These are phyloP conservation scores for Candolleomyces efflorescens DNA, from an alignment of 768 basidiomycete genomes.

Conservation along the genomic window DNA sequence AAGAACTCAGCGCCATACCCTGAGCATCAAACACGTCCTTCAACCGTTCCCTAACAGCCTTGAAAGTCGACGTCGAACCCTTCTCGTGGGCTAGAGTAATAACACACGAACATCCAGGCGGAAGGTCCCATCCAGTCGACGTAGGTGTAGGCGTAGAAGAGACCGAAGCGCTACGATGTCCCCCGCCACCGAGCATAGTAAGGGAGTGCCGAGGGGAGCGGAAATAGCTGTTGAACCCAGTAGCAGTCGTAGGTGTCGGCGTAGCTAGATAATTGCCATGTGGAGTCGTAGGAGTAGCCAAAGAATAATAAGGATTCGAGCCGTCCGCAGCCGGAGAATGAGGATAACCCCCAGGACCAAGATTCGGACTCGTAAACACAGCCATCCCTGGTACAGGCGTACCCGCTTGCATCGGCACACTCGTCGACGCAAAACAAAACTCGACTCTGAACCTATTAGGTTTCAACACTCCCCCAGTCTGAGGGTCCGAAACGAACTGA, in stretches of 20 bases:
- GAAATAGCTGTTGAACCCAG: background rate
- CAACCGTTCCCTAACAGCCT: slow-evolving; percentile 66
- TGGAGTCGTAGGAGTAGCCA: background rate
- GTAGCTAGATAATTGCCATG: background rate
- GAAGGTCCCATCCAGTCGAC: slow-evolving; percentile 22
- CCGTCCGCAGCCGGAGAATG: background rate
- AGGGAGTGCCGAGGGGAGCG: background rate
- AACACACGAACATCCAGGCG: slow-evolving; percentile 46
- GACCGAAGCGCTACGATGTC: background rate
- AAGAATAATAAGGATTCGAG: background rate
- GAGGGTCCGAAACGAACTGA: slow-evolving; percentile 34
- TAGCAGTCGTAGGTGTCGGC: background rate
- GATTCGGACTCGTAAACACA: too few relatives aligned
- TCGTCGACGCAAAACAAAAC: slow-evolving; percentile 33
- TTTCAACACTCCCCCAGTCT: slow-evolving; percentile 54
- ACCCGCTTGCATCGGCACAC: slow-evolving; percentile 5
- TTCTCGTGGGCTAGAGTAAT: slow-evolving; percentile 86
- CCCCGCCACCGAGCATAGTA: background rate
- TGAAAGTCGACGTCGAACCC: slow-evolving; percentile 86
- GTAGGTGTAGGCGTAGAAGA: slow-evolving; percentile 1
- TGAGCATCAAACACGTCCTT: slow-evolving; percentile 60
- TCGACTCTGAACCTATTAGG: slow-evolving; percentile 83
- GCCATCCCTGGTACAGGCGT: too few relatives aligned
- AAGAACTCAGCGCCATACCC: slow-evolving; percentile 26
- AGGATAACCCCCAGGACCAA: background rate